Percentiles rank a stretch among this genome's conserved stretches.
These are phyloP conservation scores for Tuber brumale DNA, from an alignment of 495 filamentous ascomycete genomes.

Conservation along the genomic window DNA sequence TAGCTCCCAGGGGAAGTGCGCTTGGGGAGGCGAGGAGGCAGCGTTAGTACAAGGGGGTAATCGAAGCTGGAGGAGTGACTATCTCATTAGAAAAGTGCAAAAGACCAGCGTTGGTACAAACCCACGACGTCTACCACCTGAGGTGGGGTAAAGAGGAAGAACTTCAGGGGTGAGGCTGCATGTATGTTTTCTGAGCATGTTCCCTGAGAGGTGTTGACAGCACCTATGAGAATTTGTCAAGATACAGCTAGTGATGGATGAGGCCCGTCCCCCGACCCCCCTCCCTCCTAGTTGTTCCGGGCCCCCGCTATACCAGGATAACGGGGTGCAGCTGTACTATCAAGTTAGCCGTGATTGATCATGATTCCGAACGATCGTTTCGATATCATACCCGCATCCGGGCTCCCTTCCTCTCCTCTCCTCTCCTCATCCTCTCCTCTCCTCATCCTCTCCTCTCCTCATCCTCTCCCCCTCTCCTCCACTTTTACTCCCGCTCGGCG, in stretches of 20 bases:
- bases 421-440: not conserved
- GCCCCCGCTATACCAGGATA: not conserved
- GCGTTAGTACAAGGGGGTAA: not conserved
- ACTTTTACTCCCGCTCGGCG: not conserved
- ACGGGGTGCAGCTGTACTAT: not conserved
- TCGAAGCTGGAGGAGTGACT: not conserved
- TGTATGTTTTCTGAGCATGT: not conserved
- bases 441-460: not conserved
- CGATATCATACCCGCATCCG: not conserved
- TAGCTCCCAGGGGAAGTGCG: not conserved
- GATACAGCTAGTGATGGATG: not conserved
- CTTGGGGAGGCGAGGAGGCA: not conserved
- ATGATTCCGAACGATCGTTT: not conserved
- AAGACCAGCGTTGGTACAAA: not conserved
- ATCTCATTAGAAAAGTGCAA: not conserved
- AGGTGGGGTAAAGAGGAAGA: not conserved
- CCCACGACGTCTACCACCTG: not conserved
- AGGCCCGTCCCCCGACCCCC: not conserved
- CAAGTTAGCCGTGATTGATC: slow-evolving; percentile 1
- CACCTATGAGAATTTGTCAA: not conserved
- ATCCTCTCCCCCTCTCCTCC: too few relatives aligned
- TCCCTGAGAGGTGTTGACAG: not conserved
- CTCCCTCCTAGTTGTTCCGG: not conserved
- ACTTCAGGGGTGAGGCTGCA: not conserved
- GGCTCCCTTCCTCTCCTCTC: not conserved